Evolutionary conservation across 495 filamentous ascomycete species (phyloP).

Genomic region (Aspergillus sclerotiicarbonarius): DNA sequence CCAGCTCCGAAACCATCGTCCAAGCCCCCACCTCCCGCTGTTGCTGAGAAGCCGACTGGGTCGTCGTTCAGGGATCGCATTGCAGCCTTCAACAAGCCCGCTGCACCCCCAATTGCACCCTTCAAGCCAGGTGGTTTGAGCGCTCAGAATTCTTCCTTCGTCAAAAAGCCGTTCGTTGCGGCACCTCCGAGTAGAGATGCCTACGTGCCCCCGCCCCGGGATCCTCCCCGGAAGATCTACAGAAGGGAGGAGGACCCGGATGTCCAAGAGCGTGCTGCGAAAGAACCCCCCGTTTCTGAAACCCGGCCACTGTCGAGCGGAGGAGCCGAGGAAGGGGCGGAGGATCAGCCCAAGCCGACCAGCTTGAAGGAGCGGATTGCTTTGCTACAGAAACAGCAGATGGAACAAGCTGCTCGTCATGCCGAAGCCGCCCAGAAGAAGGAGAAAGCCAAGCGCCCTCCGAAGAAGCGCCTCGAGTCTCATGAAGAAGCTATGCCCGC

Average conservation of each 20-base stretch:
- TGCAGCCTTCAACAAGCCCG: conserved; percentile 90
- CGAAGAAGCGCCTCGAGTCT: conserved; percentile 74
- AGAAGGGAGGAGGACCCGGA: conserved; percentile 88
- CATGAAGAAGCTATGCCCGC: conserved; percentile 29
- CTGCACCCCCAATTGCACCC: conserved; percentile 80
- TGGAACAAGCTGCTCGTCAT: conserved; percentile 78
- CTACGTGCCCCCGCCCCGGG: conserved; percentile 73
- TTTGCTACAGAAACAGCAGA: conserved; percentile 87
- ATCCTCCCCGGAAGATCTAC: conserved; percentile 72
- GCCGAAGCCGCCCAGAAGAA: conserved; percentile 79
- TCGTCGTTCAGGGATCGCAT: conserved; percentile 92
- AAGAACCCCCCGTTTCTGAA: conserved; percentile 48
- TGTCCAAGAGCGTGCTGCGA: conserved; percentile 58
- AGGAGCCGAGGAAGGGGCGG: conserved; percentile 53
- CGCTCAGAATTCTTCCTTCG: conserved; percentile 63
- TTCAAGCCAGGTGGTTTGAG: conserved; percentile 72
- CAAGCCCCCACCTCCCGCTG: conserved; percentile 57
- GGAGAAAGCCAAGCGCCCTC: conserved; percentile 79
- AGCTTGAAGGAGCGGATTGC: conserved; percentile 95
- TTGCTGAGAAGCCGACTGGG: conserved; percentile 70
- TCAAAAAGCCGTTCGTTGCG: conserved; percentile 98
- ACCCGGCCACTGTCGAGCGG: conserved; percentile 56
- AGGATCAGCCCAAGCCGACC: conserved; percentile 82
- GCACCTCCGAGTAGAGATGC: conserved; percentile 92
- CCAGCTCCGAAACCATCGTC: conserved; percentile 40